A percentile compares a stretch with the other conserved stretches of the same genome.
Conservation (phyloP, 768 basidiomycete species). For the Amanita fuliginea region DNA sequence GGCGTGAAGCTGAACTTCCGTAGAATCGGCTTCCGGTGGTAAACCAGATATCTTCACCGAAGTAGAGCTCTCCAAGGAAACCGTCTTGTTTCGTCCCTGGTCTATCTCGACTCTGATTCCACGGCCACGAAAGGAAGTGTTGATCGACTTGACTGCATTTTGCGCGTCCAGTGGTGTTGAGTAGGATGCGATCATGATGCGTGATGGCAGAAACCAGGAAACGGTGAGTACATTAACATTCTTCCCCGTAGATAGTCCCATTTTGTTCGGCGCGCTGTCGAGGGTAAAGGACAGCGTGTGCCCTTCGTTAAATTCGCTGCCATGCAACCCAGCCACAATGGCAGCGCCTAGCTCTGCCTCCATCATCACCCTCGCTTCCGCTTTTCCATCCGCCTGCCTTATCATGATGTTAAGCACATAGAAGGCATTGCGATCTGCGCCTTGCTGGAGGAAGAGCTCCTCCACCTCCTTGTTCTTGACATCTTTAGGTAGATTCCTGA, state of each 20-base stretch:
- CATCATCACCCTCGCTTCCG: constrained; percentile 33
- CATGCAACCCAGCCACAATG: too few relatives aligned
- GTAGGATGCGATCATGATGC: constrained; percentile 34
- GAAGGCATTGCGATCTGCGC: constrained; percentile 22
- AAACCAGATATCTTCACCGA: not conserved
- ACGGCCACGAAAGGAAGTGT: constrained; percentile 26
- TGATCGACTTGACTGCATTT: constrained; percentile 23
- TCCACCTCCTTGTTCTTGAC: constrained; percentile 27
- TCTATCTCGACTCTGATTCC: constrained; percentile 37
- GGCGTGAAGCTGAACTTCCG: not conserved
- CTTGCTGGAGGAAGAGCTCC: constrained; percentile 32
- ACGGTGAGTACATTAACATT: constrained; percentile 32
- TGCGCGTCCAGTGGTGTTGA: constrained; percentile 18
- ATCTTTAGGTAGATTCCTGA: constrained; percentile 34
- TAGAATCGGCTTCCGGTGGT: not conserved
- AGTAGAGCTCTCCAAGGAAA: not conserved
- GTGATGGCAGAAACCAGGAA: constrained; percentile 41
- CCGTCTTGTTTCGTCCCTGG: constrained; percentile 13
- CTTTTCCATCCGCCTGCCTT: constrained; percentile 14
- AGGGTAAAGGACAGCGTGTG: not conserved
- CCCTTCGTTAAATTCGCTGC: not conserved
- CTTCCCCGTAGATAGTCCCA: constrained; percentile 21
- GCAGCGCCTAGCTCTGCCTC: constrained; percentile 6
- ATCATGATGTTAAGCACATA: constrained; percentile 23
- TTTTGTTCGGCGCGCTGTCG: constrained; percentile 30